Evolutionary conservation across 1,284 basidiomycete species (phyloP), one percentile per base, ranked within the genome.

Genomic region (Abortiporus biennis): DNA sequence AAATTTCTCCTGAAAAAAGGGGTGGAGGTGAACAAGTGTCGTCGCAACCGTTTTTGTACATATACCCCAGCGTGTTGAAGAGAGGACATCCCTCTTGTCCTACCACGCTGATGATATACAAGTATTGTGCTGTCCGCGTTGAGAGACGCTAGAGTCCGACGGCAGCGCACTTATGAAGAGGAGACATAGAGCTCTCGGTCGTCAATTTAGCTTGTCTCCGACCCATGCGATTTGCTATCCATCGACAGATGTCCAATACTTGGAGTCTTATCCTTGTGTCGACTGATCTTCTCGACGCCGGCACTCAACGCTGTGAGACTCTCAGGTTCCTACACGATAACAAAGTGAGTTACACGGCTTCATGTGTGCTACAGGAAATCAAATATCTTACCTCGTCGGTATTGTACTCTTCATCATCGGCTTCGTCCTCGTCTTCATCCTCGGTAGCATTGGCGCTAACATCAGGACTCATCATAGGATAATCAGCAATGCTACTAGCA

Each of bases 241-340:
- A n/a, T n/a, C n/a, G n/a, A n/a, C n/a, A n/a, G n/a, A n/a, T n/a
- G n/a, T n/a, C n/a, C n/a, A n/a, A 36, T n/a, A 24, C 37, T 38
- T 8, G 38, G 43, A 15, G 44, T 17, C 37, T 40, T 43, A 15
- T 47, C 42, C 38, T 47, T 51, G 23, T 51, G 50, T 16, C 47
- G 33, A 21, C 47, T 49, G 43, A 51, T 49, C 43, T 49, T 49
- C 43, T 51, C 50, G 17, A 51, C 47, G 19, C 50, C 47, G 9
- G 50, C 50, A 1, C 50, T 42, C 21, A 38, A 34, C 8, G 45
- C 45, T 22, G 45, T 48, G 16, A n/a, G 29, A 17, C 50, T 27
- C 9, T 40, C 21, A 2, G n/a, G 25, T 17, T 51, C 40, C 49
- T 46, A 25, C 16, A 47, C 22, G 25, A 36, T 9, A 38, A 16